phyloP scores from a whole-genome alignment of 768 basidiomycete genomes.

The Lactifluus pinguis region DNA sequence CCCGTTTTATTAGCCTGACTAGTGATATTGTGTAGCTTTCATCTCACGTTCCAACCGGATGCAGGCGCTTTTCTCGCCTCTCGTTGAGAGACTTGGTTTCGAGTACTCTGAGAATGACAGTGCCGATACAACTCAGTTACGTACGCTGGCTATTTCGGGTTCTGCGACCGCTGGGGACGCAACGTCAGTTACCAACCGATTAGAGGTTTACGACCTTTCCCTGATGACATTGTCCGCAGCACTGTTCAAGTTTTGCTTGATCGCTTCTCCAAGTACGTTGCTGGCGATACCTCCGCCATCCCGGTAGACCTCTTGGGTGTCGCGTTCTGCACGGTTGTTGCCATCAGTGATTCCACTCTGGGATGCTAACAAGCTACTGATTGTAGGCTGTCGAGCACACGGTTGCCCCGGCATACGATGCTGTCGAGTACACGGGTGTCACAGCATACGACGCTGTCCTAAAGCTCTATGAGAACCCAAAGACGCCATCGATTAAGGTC shows the following conservation, averaged over 20 bases:
- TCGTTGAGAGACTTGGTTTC: conserved; percentile 73
- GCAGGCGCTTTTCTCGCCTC: conserved; percentile 59
- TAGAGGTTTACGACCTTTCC: not conserved
- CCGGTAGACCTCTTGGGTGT: conserved; percentile 66
- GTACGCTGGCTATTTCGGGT: conserved; percentile 59
- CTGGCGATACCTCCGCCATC: conserved; percentile 67
- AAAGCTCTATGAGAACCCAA: conserved; percentile 58
- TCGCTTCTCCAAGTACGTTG: conserved; percentile 63
- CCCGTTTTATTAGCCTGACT: not conserved
- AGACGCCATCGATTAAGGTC: conserved; percentile 63
- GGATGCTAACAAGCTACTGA: conserved; percentile 3
- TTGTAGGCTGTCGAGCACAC: conserved; percentile 63
- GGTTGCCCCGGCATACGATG: conserved; percentile 65
- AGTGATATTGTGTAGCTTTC: too few relatives aligned
- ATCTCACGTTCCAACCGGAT: not conserved
- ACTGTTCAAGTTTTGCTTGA: conserved; percentile 63
- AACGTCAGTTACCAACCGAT: conserved; percentile 23
- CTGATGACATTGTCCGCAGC: conserved; percentile 33
- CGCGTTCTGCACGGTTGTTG: conserved; percentile 41
- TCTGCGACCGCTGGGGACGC: conserved; percentile 41
- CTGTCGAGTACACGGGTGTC: conserved; percentile 59
- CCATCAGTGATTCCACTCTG: conserved; percentile 15
- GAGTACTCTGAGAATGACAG: conserved; percentile 60
- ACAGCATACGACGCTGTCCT: conserved; percentile 68
- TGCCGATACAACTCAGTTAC: conserved; percentile 57